A percentile compares a stretch with the other conserved stretches of the same genome.
Evolutionary conservation across 176 grass and related monocot species (phyloP).

Genomic region (Eragrostis curvula): DNA sequence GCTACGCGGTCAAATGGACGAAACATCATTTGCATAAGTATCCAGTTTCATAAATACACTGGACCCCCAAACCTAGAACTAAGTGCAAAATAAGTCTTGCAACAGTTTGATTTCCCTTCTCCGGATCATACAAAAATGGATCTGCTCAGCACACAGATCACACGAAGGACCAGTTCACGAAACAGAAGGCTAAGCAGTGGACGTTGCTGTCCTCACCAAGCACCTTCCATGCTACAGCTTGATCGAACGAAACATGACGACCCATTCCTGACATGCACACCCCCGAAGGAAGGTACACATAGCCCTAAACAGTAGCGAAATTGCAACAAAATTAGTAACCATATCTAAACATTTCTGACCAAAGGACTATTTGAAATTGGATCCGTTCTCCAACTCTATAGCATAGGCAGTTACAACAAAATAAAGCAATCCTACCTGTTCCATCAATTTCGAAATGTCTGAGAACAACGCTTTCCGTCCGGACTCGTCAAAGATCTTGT

Average conservation of each 20-base stretch:
- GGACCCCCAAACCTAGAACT: constrained; percentile 3
- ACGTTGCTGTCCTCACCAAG: constrained; percentile 64
- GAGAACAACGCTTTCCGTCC: constrained; percentile 74
- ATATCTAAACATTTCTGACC: not conserved
- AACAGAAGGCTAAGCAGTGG: constrained; percentile 91
- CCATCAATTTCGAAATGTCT: constrained; percentile 81
- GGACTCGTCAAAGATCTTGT: constrained; percentile 89
- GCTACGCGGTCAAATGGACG: not conserved
- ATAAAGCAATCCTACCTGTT: constrained; percentile 53
- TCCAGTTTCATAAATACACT: constrained; percentile 20
- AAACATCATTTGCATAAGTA: not conserved
- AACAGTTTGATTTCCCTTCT: not conserved
- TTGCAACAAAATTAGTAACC: not conserved
- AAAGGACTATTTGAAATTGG: not conserved
- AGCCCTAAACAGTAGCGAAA: constrained; percentile 47
- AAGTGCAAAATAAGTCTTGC: constrained; percentile 13
- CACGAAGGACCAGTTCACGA: constrained; percentile 92
- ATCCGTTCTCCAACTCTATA: not conserved
- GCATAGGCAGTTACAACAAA: not conserved
- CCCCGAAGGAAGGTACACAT: constrained; percentile 71
- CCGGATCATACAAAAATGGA: constrained; percentile 24
- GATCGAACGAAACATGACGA: constrained; percentile 88
- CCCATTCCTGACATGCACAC: constrained; percentile 93
- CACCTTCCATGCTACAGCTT: constrained; percentile 92
- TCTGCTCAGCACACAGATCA: constrained; percentile 38